Base-by-base conservation (phyloP, 31 red algal genomes). In the Asparagopsis taxiformis region DNA sequence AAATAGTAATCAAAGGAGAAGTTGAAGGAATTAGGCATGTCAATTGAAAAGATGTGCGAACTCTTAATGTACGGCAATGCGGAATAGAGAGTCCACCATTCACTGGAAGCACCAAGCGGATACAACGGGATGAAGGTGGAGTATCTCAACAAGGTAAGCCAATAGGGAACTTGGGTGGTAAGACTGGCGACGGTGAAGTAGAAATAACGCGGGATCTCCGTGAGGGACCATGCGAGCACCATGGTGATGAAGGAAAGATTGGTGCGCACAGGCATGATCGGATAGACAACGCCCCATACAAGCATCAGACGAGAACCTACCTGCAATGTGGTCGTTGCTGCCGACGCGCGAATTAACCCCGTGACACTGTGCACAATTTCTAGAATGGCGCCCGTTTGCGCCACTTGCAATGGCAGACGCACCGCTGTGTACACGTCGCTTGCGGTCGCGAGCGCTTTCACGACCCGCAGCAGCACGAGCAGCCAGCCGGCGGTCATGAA, bases 51-150 rank as follows among this genome's bases (percentile, higher is more conserved):
- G 63, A 78, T 51, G 57, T 60, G 36, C 11, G 54, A 49, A 4
- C 50, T 26, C 10, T 59, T 52, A 11, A 91, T 72, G 30, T 78
- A 35, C 20, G 87, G 80, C 22, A 96, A 75, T 5, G 88, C 86
- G 7, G 66, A 41, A 48, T 64, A 80, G 31, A 87, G 20, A 9
- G 70, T 52, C 3, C 61, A 26, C 55, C 79, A 74, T 62, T 96
- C 93, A 62, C 79, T 79, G 8, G 74, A 73, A 28, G 87, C 93
- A 2, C 93, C 93, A 21, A 96, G 46, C 30, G 93, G 93, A 65
- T 96, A 96, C 17, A 96, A 51, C 15, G 80, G 80, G 58, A 96
- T 37, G 82, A 96, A 96, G 9, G 64, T 80, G 0, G 87, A 88
- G 65, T 96, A 95, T 28, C 93, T 75, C 13, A 87, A 25, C 39